These are phyloP conservation scores for Trametes hirsuta DNA, from an alignment of 1,284 basidiomycete species.

Conservation along the genomic window DNA sequence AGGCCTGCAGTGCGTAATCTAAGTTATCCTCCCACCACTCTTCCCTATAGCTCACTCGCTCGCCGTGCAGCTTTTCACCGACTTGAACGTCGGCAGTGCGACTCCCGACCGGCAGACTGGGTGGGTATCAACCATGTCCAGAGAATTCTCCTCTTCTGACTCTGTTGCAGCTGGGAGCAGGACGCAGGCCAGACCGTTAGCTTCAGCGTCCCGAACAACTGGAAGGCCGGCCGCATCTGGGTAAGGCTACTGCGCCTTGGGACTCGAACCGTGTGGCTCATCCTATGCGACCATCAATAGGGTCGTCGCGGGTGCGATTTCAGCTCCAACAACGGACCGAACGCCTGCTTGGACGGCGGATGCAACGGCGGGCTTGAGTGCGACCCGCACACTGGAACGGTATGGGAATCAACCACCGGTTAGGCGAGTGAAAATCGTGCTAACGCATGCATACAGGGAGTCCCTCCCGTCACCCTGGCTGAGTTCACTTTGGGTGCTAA, in stretches of 20 bases:
- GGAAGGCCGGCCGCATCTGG: constrained; percentile 43
- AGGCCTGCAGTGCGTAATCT: constrained; percentile 3
- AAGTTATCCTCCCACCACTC: no score
- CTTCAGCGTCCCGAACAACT: constrained; percentile 40
- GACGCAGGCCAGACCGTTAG: constrained; percentile 29
- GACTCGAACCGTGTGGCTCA: not conserved
- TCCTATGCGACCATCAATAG: constrained; percentile 21
- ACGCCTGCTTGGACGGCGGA: constrained; percentile 43
- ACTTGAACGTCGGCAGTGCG: constrained; percentile 30
- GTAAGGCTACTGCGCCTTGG: constrained; percentile 17
- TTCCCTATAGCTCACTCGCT: not conserved
- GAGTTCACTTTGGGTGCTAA: constrained; percentile 43
- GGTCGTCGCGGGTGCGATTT: constrained; percentile 50
- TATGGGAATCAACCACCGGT: constrained; percentile 3
- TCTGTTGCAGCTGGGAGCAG: constrained; percentile 34
- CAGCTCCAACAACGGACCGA: constrained; percentile 39
- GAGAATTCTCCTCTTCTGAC: not conserved
- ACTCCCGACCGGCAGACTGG: constrained; percentile 33
- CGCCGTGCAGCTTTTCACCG: constrained; percentile 31
- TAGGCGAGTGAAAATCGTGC: no score
- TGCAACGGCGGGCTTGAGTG: constrained; percentile 51
- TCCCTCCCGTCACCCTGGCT: constrained; percentile 46
- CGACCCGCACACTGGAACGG: constrained; percentile 41
- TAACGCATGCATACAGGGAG: constrained; percentile 30
- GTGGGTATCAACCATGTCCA: constrained; percentile 11